Conservation (phyloP, 257 asterid genomes). For the Jacaranda copaia region DNA sequence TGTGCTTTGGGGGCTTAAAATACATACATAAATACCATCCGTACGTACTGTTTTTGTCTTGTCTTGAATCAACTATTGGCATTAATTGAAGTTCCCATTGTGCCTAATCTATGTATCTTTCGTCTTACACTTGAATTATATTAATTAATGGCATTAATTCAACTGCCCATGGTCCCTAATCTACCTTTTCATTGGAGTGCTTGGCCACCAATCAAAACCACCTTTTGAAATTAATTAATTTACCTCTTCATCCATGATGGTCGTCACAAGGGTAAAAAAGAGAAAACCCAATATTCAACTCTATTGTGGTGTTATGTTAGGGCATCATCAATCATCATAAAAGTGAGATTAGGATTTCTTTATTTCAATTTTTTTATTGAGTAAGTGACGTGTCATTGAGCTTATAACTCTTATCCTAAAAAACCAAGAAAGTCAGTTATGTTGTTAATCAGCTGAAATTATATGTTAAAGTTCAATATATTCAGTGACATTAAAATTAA, state of each 20-base stretch:
- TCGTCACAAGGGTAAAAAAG: not conserved
- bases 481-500: too few relatives aligned
- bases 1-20: conserved; percentile 8
- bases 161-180: conserved; percentile 15
- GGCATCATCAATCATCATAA: too few relatives aligned
- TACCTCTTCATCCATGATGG: not conserved
- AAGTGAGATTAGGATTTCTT: not conserved
- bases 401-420: not conserved
- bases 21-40: conserved; percentile 29
- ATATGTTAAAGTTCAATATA: not conserved
- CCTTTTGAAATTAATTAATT: not conserved
- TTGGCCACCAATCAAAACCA: conserved; percentile 22
- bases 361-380: not conserved
- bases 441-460: not conserved
- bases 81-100: conserved; percentile 1
- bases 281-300: not conserved
- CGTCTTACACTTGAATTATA: conserved; percentile 19
- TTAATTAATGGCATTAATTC: not conserved
- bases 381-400: not conserved
- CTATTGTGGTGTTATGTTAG: too few relatives aligned
- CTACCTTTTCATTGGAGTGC: conserved; percentile 2
- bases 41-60: conserved; percentile 32
- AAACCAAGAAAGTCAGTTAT: not conserved
- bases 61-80: conserved; percentile 18
- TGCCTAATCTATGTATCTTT: conserved; percentile 28